phyloP scores from a whole-genome alignment of 164 flowering plant genomes.

The Houttuynia cordata region DNA sequence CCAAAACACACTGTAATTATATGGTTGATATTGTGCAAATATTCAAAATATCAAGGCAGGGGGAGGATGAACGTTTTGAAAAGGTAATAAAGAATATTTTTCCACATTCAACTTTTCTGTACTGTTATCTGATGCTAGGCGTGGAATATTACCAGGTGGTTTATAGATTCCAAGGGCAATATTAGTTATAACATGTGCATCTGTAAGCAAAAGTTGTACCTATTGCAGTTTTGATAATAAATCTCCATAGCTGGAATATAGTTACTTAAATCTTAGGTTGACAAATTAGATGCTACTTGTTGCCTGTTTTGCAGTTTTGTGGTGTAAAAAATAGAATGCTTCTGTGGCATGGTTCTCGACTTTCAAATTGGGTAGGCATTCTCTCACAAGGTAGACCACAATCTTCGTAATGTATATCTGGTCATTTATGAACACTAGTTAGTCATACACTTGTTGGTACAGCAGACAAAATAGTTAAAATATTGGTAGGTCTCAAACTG shows the following conservation, averaged over 20 bases:
- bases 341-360: conserved; percentile 97
- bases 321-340: conserved; percentile 66
- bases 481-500: too few species aligned
- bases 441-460: neutral
- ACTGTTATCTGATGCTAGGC: neutral
- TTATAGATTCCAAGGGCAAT: neutral
- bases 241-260: neutral
- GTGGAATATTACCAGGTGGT: too few species aligned
- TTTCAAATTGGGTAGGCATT: conserved; percentile 93
- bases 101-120: neutral
- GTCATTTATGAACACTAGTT: too few species aligned
- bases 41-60: conserved; percentile 56
- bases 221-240: too few species aligned
- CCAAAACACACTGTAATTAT: conserved; percentile 72
- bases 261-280: neutral
- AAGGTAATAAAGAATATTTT: conserved; percentile 31
- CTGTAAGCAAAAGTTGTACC: too few species aligned
- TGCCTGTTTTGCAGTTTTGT: conserved; percentile 43
- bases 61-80: conserved; percentile 52
- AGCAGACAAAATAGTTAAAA: neutral
- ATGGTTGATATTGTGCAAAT: conserved; percentile 60
- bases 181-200: too few species aligned
- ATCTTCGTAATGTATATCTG: neutral
- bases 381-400: conserved; percentile 63
- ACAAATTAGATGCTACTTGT: neutral